Conservation (phyloP, 2,329 filamentous ascomycete genomes). For the Trichoderma pleuroti region DNA sequence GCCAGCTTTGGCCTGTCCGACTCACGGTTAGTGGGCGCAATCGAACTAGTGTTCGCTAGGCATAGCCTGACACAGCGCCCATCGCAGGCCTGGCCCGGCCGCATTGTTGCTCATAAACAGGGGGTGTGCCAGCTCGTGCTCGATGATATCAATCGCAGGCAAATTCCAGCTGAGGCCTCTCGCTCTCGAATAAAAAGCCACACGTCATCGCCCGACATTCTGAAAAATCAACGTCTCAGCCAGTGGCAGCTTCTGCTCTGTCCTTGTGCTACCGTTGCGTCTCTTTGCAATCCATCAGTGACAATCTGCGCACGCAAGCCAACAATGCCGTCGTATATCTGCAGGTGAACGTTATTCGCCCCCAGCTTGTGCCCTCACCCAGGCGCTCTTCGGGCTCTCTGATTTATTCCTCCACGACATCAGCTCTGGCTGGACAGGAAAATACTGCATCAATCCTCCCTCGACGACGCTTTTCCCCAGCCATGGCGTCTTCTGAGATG, state of each 20-base stretch:
- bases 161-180: not conserved
- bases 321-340: not conserved
- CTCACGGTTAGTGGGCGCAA: not conserved
- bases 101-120: not conserved
- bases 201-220: constrained; percentile 6
- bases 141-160: constrained; percentile 15
- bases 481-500: constrained; percentile 30
- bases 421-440: not conserved
- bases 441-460: not conserved
- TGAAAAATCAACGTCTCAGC: not conserved
- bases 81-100: not conserved
- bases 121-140: not conserved
- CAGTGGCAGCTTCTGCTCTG: not conserved
- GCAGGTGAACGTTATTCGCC: constrained; percentile 12
- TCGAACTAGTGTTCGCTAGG: not conserved
- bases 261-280: not conserved
- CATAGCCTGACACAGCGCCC: not conserved
- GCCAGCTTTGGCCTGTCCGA: not conserved
- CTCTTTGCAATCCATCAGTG: not conserved
- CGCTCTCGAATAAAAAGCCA: not conserved
- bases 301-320: not conserved
- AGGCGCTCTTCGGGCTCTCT: not conserved
- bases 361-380: not conserved
- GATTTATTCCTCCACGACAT: not conserved
- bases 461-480: not conserved